A percentile compares a stretch with the other conserved stretches of the same genome.
Conservation (phyloP, 352 stramenopile species). For the Globisporangium radiosum region DNA sequence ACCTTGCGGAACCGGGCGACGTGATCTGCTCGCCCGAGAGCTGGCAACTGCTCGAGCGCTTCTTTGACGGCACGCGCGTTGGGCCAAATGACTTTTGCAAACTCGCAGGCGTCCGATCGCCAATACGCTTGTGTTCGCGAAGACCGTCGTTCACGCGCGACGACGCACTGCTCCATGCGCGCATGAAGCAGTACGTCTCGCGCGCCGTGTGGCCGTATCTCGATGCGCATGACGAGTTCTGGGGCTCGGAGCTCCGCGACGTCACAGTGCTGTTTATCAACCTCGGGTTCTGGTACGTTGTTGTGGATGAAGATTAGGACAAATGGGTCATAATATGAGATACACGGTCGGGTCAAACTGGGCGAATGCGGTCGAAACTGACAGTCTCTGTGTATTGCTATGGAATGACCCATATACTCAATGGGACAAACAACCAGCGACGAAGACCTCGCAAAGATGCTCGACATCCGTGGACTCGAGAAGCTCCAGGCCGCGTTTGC, state of each 20-base stretch:
- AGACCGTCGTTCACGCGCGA: slow-evolving; percentile 70
- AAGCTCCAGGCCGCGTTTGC: slow-evolving; percentile 75
- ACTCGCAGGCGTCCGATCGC: slow-evolving; percentile 11
- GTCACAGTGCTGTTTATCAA: slow-evolving; percentile 94
- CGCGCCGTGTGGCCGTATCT: slow-evolving; percentile 90
- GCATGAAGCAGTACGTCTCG: slow-evolving; percentile 90
- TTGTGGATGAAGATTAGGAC: no score
- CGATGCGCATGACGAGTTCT: slow-evolving; percentile 90
- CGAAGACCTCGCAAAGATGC: slow-evolving; percentile 70
- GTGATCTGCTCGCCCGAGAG: slow-evolving; percentile 85
- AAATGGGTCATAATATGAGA: no score
- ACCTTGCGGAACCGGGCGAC: slow-evolving; percentile 82
- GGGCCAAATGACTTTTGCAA: slow-evolving; percentile 39
- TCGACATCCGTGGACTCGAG: slow-evolving; percentile 60
- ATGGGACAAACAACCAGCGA: slow-evolving; percentile 24
- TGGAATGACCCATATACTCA: no score
- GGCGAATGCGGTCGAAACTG: neutral
- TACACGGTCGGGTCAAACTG: no score
- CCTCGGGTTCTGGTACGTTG: slow-evolving; percentile 79
- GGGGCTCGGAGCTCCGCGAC: slow-evolving; percentile 88
- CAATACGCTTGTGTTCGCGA: slow-evolving; percentile 61
- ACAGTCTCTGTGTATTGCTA: neutral
- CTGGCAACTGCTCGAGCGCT: slow-evolving; percentile 63
- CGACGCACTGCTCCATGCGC: slow-evolving; percentile 70
- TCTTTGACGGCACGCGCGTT: slow-evolving; percentile 53